These are phyloP conservation scores for Litchi chinensis DNA, from an alignment of 345 rosid species.

Conservation along the genomic window DNA sequence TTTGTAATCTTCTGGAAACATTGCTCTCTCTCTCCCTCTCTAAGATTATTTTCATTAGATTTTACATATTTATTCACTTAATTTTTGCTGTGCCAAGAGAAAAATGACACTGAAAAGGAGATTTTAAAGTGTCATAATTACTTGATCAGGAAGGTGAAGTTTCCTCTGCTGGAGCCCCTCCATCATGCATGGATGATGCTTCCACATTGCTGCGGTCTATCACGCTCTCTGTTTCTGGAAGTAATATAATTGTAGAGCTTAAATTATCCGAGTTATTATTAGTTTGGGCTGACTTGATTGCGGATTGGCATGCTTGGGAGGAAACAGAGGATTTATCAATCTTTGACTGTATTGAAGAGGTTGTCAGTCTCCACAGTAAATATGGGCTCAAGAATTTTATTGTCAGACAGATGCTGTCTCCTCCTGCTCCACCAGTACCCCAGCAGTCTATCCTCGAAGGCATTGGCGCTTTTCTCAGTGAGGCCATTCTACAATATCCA, in stretches of 20 bases:
- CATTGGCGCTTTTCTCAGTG: constrained; percentile 65
- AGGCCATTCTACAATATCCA: constrained; percentile 72
- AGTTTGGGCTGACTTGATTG: constrained; percentile 78
- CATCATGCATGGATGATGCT: constrained; percentile 66
- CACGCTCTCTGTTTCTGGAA: constrained; percentile 57
- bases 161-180: constrained; percentile 25
- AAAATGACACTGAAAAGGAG: neutral
- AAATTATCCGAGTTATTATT: constrained; percentile 59
- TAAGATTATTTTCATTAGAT: neutral
- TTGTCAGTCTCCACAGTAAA: constrained; percentile 53
- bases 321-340: constrained; percentile 82
- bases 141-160: constrained; percentile 48
- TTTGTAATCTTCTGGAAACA: constrained; percentile 10
- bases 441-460: constrained; percentile 68
- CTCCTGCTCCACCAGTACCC: constrained; percentile 79
- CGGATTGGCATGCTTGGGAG: constrained; percentile 89
- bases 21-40: neutral
- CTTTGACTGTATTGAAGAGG: constrained; percentile 82
- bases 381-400: constrained; percentile 58
- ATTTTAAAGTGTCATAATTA: neutral
- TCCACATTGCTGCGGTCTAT: constrained; percentile 62
- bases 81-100: neutral
- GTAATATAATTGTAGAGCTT: constrained; percentile 46
- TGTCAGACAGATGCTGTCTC: constrained; percentile 48
- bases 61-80: neutral